phyloP scores from a whole-genome alignment of 1,139 yeast species.

The Saccharomyces pastorianus region DNA sequence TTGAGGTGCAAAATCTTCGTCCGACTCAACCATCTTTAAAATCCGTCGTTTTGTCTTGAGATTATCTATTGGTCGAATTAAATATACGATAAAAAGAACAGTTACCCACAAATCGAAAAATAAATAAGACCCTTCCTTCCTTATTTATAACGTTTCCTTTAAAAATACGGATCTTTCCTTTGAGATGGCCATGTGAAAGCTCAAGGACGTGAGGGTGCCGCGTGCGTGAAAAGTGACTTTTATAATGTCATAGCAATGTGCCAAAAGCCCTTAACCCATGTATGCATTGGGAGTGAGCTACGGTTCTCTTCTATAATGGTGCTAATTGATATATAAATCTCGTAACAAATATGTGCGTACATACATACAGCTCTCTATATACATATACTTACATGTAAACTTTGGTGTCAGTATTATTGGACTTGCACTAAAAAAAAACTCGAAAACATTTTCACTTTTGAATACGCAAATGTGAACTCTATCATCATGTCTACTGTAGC shows the following conservation, averaged over 20 bases:
- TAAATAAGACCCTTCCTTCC: not conserved
- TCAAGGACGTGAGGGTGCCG: not conserved
- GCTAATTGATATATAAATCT: not conserved
- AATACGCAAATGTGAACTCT: not conserved
- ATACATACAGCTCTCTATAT: not conserved
- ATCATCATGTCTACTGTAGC: not conserved
- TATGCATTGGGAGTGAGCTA: not conserved
- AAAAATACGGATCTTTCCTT: not conserved
- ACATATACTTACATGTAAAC: not conserved
- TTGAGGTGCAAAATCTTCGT: not conserved
- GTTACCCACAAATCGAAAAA: not conserved
- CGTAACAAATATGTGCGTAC: not conserved
- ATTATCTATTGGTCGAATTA: not conserved
- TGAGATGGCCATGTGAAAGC: not conserved
- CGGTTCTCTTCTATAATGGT: not conserved
- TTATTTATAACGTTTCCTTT: not conserved
- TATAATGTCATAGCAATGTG: too few relatives aligned
- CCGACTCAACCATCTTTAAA: not conserved
- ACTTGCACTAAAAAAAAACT: not conserved
- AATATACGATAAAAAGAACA: not conserved
- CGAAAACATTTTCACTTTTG: not conserved
- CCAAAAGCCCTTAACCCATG: not conserved
- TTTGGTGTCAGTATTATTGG: not conserved
- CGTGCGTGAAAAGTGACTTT: not conserved
- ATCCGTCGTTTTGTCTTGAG: not conserved